These are phyloP conservation scores for Coniochaeta hoffmannii DNA, from an alignment of 2,329 filamentous ascomycete genomes.

Conservation along the genomic window DNA sequence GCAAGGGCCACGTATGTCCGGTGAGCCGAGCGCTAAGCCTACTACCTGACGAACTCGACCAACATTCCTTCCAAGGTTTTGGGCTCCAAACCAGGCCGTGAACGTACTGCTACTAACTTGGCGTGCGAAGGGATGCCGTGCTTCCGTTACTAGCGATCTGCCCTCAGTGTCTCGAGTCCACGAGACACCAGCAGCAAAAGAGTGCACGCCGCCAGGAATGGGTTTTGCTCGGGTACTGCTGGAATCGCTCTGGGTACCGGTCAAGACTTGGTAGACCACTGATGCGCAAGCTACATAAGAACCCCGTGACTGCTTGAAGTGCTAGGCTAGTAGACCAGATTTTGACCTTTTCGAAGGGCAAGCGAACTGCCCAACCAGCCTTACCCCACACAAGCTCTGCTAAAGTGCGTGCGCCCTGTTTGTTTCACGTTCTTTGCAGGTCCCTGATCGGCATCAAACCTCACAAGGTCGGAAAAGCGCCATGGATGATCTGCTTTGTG, in stretches of 20 bases:
- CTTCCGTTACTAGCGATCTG: neutral
- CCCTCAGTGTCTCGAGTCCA: neutral
- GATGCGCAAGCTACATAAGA: too few species aligned
- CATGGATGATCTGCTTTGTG: neutral
- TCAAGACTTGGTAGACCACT: too few species aligned
- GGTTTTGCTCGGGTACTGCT: too few species aligned
- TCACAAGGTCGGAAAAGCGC: neutral
- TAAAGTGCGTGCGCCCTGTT: neutral
- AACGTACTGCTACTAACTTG: neutral
- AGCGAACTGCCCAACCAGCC: neutral
- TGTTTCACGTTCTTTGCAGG: slow-evolving; percentile 1
- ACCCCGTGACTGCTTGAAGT: too few species aligned
- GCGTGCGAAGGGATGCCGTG: neutral
- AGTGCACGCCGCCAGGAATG: too few species aligned
- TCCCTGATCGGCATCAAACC: neutral
- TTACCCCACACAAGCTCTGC: neutral
- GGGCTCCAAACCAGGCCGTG: neutral
- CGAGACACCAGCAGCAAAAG: neutral
- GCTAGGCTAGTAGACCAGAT: too few species aligned
- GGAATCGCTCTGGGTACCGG: too few species aligned
- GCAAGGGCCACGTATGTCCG: neutral
- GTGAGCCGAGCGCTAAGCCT: neutral
- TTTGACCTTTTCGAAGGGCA: too few species aligned
- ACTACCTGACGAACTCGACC: neutral
- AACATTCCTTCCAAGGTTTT: neutral